Evolutionary conservation across 1,284 basidiomycete species (phyloP).

Genomic region (Fomitiporia mediterranea): DNA sequence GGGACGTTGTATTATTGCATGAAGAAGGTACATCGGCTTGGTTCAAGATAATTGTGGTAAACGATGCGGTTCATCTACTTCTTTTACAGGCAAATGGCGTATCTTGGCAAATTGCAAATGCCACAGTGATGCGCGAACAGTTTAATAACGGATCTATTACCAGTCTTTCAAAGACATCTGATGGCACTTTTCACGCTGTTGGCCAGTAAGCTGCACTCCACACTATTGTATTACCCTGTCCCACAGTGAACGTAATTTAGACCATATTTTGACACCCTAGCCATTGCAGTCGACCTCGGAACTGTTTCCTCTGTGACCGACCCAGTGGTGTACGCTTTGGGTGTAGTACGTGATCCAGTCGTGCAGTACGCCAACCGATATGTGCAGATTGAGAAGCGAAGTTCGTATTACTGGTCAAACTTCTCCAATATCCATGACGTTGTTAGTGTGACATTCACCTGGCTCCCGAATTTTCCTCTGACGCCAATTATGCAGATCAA

Average conservation of each 20-base stretch:
- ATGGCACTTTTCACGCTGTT: neutral
- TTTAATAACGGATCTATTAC: neutral
- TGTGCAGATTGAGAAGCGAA: conserved; percentile 25
- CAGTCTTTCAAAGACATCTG: neutral
- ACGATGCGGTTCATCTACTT: conserved; percentile 17
- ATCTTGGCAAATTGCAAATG: conserved; percentile 32
- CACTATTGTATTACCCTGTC: neutral
- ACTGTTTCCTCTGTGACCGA: conserved; percentile 23
- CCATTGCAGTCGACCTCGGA: conserved; percentile 30
- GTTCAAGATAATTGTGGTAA: conserved; percentile 1
- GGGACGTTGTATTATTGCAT: conserved; percentile 34
- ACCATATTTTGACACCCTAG: conserved; percentile 23
- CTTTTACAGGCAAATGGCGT: conserved; percentile 19
- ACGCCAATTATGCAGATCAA: conserved; percentile 30
- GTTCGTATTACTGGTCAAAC: conserved; percentile 31
- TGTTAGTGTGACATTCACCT: conserved; percentile 21
- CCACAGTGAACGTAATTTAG: neutral
- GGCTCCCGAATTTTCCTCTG: conserved; percentile 8
- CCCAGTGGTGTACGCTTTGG: conserved; percentile 38
- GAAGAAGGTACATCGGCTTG: conserved; percentile 24
- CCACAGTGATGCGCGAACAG: neutral
- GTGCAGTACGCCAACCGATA: conserved; percentile 30
- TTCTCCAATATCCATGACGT: conserved; percentile 14
- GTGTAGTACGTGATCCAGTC: conserved; percentile 38
- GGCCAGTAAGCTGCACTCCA: neutral